Base-by-base conservation (phyloP, 805 yeast genomes). In the Kodamaea fukazawae region DNA sequence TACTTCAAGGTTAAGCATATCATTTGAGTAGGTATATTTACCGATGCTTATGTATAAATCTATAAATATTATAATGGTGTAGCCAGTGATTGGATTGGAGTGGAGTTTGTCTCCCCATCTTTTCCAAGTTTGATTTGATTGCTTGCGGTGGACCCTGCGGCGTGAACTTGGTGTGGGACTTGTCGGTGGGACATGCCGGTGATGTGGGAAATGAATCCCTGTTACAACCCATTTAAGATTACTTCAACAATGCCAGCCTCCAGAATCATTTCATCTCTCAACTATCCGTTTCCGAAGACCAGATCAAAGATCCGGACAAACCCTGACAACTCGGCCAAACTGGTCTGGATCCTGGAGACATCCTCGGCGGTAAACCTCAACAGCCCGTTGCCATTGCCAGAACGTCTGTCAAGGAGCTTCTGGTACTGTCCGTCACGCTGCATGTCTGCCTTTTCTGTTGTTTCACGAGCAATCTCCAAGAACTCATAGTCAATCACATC, bases 1-100 rank as follows among this genome's bases (percentile, higher is more conserved):
- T 93, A 86, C 73, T 93, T 93, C 82, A 83, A 79, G 65, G 78
- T 88, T 32, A 86, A 85, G 63, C 91, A 86, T 58, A 85, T 86
- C 54, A 76, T 85, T 49, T 83, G 60, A 31, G 9, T 22, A 13
- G 31, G 31, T 29, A 7, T 15, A 12, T 12, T 29, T 29, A 29
- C 17, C 32, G 32, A 29, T 18, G 17, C 15, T 12, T 29, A 16
- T 29, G 32, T 29, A 32, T 32, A 32, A 32, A 25, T 32, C 35
- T 32, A 32, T 32, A 32, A 32, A 32, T 11, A n/a, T n/a, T 7
- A 4, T 12, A 27, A 7, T n/a, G n/a, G n/a, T n/a, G n/a, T n/a
- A n/a, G n/a, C n/a, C n/a, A n/a, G n/a, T n/a, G n/a, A n/a, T n/a
- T n/a, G n/a, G n/a, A n/a, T n/a, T n/a, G n/a, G n/a, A n/a, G n/a